Evolutionary conservation across 108 stramenopile genomes (phyloP).

Genomic region (Bacterosira constricta): DNA sequence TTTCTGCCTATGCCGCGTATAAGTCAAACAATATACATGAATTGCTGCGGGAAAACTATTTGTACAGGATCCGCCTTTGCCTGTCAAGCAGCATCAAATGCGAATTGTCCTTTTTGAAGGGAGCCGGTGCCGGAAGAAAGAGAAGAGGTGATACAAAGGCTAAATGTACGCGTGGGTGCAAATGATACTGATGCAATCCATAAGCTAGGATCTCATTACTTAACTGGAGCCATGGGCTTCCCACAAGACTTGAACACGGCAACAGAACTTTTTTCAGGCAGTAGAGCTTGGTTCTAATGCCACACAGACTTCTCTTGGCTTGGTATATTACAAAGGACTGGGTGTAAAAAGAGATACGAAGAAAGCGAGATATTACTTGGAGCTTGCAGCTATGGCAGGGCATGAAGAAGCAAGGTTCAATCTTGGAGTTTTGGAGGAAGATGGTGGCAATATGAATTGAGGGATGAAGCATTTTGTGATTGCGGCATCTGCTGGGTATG

Average conservation of each 20-base stretch:
- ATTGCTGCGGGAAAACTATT: background rate
- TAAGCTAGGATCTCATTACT: background rate
- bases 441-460: background rate
- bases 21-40: background rate
- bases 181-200: background rate
- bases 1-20: background rate
- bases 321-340: background rate
- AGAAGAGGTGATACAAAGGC: background rate
- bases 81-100: background rate
- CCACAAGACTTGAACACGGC: constrained; percentile 1
- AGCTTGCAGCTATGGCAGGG: constrained; percentile 19
- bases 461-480: constrained; percentile 17
- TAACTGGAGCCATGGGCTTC: background rate
- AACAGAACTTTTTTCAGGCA: background rate
- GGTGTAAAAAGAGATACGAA: constrained; percentile 5
- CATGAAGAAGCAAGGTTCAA: constrained; percentile 1
- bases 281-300: background rate
- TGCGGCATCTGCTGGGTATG: background rate
- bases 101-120: background rate
- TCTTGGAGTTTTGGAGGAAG: constrained; percentile 1
- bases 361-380: constrained; percentile 14
- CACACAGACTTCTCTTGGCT: background rate
- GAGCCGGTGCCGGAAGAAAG: background rate
- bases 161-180: constrained; percentile 1
- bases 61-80: background rate